Conservation (phyloP, 139 green algal species). For the Picochlorum sp. region DNA sequence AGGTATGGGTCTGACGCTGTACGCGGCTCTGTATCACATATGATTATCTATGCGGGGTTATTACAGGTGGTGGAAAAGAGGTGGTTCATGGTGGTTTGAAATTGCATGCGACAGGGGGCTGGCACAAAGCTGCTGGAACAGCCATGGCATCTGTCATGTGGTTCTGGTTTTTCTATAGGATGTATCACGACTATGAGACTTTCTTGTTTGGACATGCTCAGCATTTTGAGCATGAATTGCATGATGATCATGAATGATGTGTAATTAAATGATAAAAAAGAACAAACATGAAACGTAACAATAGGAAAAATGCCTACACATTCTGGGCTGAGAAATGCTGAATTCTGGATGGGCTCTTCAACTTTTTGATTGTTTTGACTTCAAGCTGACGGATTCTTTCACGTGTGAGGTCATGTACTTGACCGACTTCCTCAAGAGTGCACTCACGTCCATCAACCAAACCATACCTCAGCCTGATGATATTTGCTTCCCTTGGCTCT, state of each 20-base stretch:
- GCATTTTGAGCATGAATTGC: slow-evolving; percentile 48
- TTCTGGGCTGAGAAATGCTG: slow-evolving; percentile 3
- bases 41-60: neutral
- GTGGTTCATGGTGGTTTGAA: slow-evolving; percentile 47
- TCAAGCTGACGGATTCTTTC: slow-evolving; percentile 98
- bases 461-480: slow-evolving; percentile 87
- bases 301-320: neutral
- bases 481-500: slow-evolving; percentile 59
- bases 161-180: slow-evolving; percentile 66
- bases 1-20: too few relatives aligned
- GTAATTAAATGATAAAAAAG: slow-evolving; percentile 7
- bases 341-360: slow-evolving; percentile 41
- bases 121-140: slow-evolving; percentile 38
- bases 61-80: slow-evolving; percentile 14
- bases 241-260: neutral
- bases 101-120: slow-evolving; percentile 42
- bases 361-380: slow-evolving; percentile 78
- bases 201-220: slow-evolving; percentile 40
- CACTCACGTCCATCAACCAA: slow-evolving; percentile 59
- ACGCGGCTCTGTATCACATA: neutral
- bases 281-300: neutral
- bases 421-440: slow-evolving; percentile 77
- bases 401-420: slow-evolving; percentile 63
- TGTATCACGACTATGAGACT: slow-evolving; percentile 54
- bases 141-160: slow-evolving; percentile 62